phyloP scores from a whole-genome alignment of 2,329 filamentous ascomycete species.

The Graphiopsis chlorocephala region DNA sequence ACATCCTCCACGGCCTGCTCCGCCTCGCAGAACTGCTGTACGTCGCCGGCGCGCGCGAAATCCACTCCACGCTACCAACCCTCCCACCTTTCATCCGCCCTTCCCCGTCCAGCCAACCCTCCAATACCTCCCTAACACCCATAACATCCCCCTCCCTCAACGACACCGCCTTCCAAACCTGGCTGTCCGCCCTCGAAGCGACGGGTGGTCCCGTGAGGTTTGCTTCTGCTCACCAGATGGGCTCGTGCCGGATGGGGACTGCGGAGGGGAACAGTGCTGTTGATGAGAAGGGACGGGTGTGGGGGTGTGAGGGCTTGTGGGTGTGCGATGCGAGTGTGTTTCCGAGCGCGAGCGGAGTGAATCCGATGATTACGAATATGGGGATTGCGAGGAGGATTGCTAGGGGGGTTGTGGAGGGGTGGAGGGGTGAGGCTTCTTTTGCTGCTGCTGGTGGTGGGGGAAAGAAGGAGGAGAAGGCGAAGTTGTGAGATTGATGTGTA shows the following conservation, averaged over 20 bases:
- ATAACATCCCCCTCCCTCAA: conserved; percentile 42
- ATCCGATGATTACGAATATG: conserved; percentile 80
- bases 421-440: neutral
- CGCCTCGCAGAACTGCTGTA: conserved; percentile 75
- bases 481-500: neutral
- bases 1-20: conserved; percentile 69
- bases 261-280: conserved; percentile 42
- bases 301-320: conserved; percentile 64
- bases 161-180: conserved; percentile 59
- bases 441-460: neutral
- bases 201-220: conserved; percentile 54
- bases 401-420: conserved; percentile 48
- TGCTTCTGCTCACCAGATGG: conserved; percentile 78
- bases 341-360: conserved; percentile 73
- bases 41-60: conserved; percentile 75
- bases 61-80: conserved; percentile 63
- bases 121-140: conserved; percentile 21
- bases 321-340: conserved; percentile 75
- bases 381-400: conserved; percentile 66
- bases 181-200: conserved; percentile 55
- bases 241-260: conserved; percentile 69
- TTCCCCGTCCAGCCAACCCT: conserved; percentile 11
- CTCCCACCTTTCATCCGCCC: conserved; percentile 61
- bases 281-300: conserved; percentile 50
- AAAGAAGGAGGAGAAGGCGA: conserved; percentile 5